Percentiles rank a stretch among this genome's conserved stretches.
Conservation (phyloP, 371 early-diverging fungal genomes). For the Saksenaea vasiformis region DNA sequence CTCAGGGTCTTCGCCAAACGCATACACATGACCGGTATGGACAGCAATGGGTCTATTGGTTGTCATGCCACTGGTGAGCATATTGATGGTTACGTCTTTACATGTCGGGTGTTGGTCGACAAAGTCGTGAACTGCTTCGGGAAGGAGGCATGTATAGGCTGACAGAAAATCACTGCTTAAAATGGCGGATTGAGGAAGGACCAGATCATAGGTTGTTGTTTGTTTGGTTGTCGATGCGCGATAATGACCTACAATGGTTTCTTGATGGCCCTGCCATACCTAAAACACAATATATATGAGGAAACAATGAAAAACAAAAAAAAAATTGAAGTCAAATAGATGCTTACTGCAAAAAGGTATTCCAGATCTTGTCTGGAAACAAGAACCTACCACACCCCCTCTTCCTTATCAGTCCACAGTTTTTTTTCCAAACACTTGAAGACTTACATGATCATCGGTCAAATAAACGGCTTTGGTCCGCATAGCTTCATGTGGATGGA, state of each 20-base stretch:
- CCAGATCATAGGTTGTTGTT: conserved; percentile 5
- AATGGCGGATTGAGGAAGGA: conserved; percentile 23
- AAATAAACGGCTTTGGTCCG: conserved; percentile 24
- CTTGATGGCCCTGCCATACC: conserved; percentile 9
- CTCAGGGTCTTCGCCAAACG: background rate
- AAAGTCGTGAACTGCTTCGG: conserved; percentile 26
- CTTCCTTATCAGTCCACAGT: background rate
- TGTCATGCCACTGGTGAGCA: conserved; percentile 30
- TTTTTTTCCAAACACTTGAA: background rate
- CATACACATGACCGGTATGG: background rate
- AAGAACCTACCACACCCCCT: conserved; percentile 6
- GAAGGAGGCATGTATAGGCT: conserved; percentile 36
- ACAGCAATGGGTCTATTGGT: conserved; percentile 22
- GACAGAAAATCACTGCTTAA: conserved; percentile 28
- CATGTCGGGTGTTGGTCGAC: conserved; percentile 29
- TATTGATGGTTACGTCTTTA: conserved; percentile 28
- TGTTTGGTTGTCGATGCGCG: background rate
- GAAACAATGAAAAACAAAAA: no score
- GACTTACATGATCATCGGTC: conserved; percentile 31
- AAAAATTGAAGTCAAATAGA: no score
- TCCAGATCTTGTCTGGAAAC: conserved; percentile 13
- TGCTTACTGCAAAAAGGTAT: conserved; percentile 7
- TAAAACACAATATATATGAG: background rate
- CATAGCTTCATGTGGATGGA: conserved; percentile 31
- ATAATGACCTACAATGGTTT: background rate